These are phyloP conservation scores for Prunus salicina DNA, from an alignment of 306 rosid species.

Conservation along the genomic window DNA sequence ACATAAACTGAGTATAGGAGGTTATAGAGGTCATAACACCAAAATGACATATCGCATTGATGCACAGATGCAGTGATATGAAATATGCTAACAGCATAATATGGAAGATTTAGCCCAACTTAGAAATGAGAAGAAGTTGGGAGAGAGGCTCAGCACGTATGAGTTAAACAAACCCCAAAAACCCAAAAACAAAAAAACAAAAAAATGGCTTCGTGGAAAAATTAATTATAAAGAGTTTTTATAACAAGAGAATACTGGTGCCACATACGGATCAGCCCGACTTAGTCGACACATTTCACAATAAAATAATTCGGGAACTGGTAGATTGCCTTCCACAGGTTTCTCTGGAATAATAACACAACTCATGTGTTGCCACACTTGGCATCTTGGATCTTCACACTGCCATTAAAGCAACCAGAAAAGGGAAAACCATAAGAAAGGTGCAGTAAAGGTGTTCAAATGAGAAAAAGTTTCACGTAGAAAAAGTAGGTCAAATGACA, in stretches of 20 bases:
- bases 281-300: constrained; percentile 90
- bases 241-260: not conserved
- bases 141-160: not conserved
- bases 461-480: not conserved
- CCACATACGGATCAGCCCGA: constrained; percentile 97
- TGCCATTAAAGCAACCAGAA: constrained; percentile 42
- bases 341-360: constrained; percentile 92
- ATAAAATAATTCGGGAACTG: constrained; percentile 71
- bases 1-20: not conserved
- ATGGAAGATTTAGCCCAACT: not conserved
- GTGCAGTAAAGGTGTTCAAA: not conserved
- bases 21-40: not conserved
- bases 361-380: constrained; percentile 88
- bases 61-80: not conserved
- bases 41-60: not conserved
- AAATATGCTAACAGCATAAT: not conserved
- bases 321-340: constrained; percentile 66
- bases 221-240: constrained; percentile 1
- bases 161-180: not conserved
- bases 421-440: not conserved
- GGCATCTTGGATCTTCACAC: constrained; percentile 89
- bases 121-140: not conserved
- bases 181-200: not conserved
- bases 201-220: not conserved
- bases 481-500: not conserved